A percentile compares a stretch with the other conserved stretches of the same genome.
Conservation (phyloP, 1,284 basidiomycete species). For the Volvariella surrecta region DNA sequence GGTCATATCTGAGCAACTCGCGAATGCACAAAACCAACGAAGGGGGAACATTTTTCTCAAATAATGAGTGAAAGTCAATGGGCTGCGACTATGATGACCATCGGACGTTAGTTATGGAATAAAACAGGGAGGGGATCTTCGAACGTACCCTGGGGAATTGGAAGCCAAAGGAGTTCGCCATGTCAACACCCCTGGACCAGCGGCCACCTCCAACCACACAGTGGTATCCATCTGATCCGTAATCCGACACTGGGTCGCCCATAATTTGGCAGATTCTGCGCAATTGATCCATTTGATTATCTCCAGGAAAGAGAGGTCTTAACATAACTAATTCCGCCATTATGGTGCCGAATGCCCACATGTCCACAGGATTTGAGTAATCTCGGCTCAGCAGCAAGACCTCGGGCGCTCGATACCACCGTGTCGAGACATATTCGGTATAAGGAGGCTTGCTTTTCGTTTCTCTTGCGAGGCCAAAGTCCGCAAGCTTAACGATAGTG, state of each 20-base stretch:
- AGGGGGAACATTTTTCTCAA: slow-evolving; percentile 71
- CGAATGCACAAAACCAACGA: slow-evolving; percentile 89
- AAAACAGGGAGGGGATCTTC: slow-evolving; percentile 7
- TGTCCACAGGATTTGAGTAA: slow-evolving; percentile 95
- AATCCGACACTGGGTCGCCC: slow-evolving; percentile 85
- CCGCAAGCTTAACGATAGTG: slow-evolving; percentile 96
- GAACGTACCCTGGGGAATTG: slow-evolving; percentile 74
- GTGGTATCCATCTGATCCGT: slow-evolving; percentile 70
- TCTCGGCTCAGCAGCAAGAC: slow-evolving; percentile 87
- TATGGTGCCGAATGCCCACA: slow-evolving; percentile 99
- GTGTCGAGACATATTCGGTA: slow-evolving; percentile 97
- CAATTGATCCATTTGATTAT: slow-evolving; percentile 91
- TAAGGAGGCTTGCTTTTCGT: slow-evolving; percentile 88
- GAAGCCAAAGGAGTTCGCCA: slow-evolving; percentile 86
- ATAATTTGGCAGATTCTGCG: slow-evolving; percentile 84
- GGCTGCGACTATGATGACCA: slow-evolving; percentile 59
- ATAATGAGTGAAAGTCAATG: slow-evolving; percentile 67
- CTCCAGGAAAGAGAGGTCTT: slow-evolving; percentile 96
- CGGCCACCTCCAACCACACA: slow-evolving; percentile 77
- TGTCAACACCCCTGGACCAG: slow-evolving; percentile 80
- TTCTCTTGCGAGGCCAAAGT: slow-evolving; percentile 95
- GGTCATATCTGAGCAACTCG: slow-evolving; percentile 90
- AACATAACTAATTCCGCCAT: slow-evolving; percentile 95
- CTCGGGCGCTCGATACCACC: slow-evolving; percentile 99
- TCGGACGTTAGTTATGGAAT: not conserved